Base-by-base conservation (phyloP, 116 monocot genomes). In the Posidonia oceanica region DNA sequence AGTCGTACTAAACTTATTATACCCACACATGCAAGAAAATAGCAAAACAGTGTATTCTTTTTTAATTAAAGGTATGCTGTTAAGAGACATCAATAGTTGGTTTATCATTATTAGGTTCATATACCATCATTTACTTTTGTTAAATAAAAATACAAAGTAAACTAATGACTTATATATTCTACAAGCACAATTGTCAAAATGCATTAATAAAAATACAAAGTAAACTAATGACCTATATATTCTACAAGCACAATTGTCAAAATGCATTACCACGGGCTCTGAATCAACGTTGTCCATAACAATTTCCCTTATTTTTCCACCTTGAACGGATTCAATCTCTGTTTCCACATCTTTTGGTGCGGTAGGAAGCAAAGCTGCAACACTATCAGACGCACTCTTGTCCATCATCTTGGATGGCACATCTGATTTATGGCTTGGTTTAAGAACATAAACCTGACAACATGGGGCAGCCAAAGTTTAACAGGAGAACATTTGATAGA, bases 401-500 rank as follows among this genome's bases (percentile, higher is more conserved):
- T 83, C 83, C 18, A 85, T 56, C 59, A 83, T 64, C 68, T 76
- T 83, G 14, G 87, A 76, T 64, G 81, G 88, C 40, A 80, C 52
- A 59, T 80, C 85, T 36, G 88, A 79, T 73, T 86, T 90, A 72
- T 86, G 75, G 80, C 94, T 93, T 81, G 89, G 90, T 71, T 93
- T 99, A 44, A 99, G 88, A 81, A 86, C 86, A 82, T 83, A 82
- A 36, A 94, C 94, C 98, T 99, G 73, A 57, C 21, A 74, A 72
- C 37, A 58, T 54, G 10, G 23, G 8, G 48, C 48, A 40, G 52
- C 21, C 15, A 68, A 68, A 36, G 14, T 20, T 54, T 36, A 53
- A 12, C 4, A 10, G 44, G n/a, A n/a, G 17, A 54, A 52, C 20
- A 53, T 8, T 13, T 5, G 3, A 6, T 53, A 53, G 14, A 36